phyloP scores from a whole-genome alignment of 768 basidiomycete genomes.

The Stropharia rugosoannulata region DNA sequence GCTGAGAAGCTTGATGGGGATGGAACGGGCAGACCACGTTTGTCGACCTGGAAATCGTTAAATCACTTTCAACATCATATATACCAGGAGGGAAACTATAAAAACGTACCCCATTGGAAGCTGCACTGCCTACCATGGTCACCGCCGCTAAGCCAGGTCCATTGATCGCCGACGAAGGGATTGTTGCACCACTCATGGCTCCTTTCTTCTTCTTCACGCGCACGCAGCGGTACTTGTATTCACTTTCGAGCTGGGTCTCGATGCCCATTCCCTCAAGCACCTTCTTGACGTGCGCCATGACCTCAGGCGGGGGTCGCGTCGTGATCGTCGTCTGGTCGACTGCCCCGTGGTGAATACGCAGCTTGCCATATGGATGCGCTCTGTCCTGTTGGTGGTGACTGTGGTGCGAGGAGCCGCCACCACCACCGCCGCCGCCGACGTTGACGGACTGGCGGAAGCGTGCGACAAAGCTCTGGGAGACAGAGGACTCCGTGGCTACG shows the following conservation, averaged over 20 bases:
- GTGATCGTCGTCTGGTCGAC: constrained; percentile 91
- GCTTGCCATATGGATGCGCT: constrained; percentile 31
- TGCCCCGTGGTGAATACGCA: constrained; percentile 89
- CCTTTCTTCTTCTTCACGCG: constrained; percentile 73
- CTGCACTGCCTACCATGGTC: constrained; percentile 78
- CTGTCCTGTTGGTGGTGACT: constrained; percentile 28
- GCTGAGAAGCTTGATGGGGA: constrained; percentile 68
- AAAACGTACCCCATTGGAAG: constrained; percentile 78
- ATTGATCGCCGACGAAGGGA: constrained; percentile 27
- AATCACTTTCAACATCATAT: constrained; percentile 6
- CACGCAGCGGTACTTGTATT: constrained; percentile 88
- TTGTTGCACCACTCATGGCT: constrained; percentile 32
- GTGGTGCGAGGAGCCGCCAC: constrained; percentile 23
- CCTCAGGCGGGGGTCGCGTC: constrained; percentile 77
- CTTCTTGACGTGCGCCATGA: constrained; percentile 80
- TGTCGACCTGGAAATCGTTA: constrained; percentile 64
- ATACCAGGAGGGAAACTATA: constrained; percentile 8
- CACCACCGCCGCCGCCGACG: constrained; percentile 35
- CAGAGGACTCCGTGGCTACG: constrained; percentile 35
- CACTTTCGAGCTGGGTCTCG: constrained; percentile 83
- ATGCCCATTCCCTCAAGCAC: constrained; percentile 90
- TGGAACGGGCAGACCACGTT: constrained; percentile 83
- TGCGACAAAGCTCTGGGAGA: constrained; percentile 45
- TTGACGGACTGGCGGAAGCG: constrained; percentile 52
- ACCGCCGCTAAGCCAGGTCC: constrained; percentile 65